Base-by-base conservation (phyloP, 805 yeast genomes). In the Suhomyces faveliae region DNA sequence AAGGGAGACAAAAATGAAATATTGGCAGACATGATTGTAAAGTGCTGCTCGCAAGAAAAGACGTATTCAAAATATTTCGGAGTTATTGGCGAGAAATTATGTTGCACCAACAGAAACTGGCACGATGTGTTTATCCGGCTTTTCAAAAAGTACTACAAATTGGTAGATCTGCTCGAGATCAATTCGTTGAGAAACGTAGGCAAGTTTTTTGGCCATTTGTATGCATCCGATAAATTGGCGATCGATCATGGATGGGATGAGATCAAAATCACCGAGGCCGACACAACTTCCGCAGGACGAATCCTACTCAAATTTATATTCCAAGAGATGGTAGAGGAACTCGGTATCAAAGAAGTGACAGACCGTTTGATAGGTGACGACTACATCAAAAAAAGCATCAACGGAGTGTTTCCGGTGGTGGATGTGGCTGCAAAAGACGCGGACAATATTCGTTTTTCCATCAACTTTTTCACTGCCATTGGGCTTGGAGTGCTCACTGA, bases 391-490 rank as follows among this genome's bases (percentile, higher is more conserved):
- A 77, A 78, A 0, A 75, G 56, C 41, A 49, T 85, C 25, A 54
- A 50, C 1, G 89, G 89, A 0, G 54, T 91, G 33, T 87, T 91
- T 58, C 97, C 96, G 0, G 59, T 54, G 21, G 55, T 61, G 17
- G 66, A 65, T 12, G 65, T 62, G 23, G 40, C 54, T 6, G 50
- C 55, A 54, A 37, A 65, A 1, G 74, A 74, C 46, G 71, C 74
- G 5, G 84, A 81, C 8, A 69, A 79, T 53, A 68, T 85, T 11
- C 73, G 92, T 50, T 92, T 91, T 62, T 78, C 95, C 1, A 89
- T 90, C 61, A 92, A 92, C 61, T 92, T 77, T 62, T 92, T 92
- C 65, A 92, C 97, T 0, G 97, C 97, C 1, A 89, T 92, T 51
- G 95, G 95, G 0, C 63, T 92, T 42, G 97, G 97, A 40, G 76